phyloP scores from a whole-genome alignment of 2,329 filamentous ascomycete species.

The Pseudocercospora ulei region DNA sequence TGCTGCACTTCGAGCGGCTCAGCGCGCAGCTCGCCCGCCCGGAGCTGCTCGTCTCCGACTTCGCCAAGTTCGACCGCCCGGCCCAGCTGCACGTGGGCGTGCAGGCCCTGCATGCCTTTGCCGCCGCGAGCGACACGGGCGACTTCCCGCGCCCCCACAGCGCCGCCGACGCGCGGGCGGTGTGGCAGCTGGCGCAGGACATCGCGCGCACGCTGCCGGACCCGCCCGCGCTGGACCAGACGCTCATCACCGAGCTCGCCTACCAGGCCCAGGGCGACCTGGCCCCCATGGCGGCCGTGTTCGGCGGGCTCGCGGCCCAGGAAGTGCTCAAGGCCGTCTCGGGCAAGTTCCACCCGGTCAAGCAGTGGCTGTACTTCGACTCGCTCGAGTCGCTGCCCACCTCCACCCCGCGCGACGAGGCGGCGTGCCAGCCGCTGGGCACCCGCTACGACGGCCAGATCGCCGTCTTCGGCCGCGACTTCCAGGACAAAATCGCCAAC shows the following conservation, averaged over 20 bases:
- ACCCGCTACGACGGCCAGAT: slow-evolving; percentile 95
- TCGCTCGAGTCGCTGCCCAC: slow-evolving; percentile 89
- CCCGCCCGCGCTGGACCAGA: slow-evolving; percentile 78
- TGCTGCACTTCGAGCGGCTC: slow-evolving; percentile 77
- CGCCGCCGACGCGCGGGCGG: slow-evolving; percentile 67
- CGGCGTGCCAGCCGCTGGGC: slow-evolving; percentile 74
- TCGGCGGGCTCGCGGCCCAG: slow-evolving; percentile 85
- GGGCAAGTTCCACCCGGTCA: slow-evolving; percentile 92
- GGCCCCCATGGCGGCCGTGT: slow-evolving; percentile 86
- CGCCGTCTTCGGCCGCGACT: slow-evolving; percentile 86
- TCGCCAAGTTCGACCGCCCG: slow-evolving; percentile 93
- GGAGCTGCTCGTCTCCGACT: slow-evolving; percentile 85
- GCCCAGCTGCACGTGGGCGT: slow-evolving; percentile 85
- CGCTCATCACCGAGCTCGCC: slow-evolving; percentile 82
- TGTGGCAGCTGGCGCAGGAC: slow-evolving; percentile 64
- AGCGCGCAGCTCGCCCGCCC: slow-evolving; percentile 71
- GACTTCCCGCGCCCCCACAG: slow-evolving; percentile 74
- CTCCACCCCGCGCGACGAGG: slow-evolving; percentile 64
- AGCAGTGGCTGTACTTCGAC: slow-evolving; percentile 95
- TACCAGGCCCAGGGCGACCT: slow-evolving; percentile 90
- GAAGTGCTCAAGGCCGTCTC: slow-evolving; percentile 95
- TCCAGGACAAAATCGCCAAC: slow-evolving; percentile 86
- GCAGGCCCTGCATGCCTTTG: slow-evolving; percentile 83
- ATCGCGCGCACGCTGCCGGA: slow-evolving; percentile 59
- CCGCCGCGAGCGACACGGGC: slow-evolving; percentile 57